Percentiles rank a stretch among this genome's conserved stretches.
Conservation (phyloP, 139 green algal species). For the Micractinium conductrix region DNA sequence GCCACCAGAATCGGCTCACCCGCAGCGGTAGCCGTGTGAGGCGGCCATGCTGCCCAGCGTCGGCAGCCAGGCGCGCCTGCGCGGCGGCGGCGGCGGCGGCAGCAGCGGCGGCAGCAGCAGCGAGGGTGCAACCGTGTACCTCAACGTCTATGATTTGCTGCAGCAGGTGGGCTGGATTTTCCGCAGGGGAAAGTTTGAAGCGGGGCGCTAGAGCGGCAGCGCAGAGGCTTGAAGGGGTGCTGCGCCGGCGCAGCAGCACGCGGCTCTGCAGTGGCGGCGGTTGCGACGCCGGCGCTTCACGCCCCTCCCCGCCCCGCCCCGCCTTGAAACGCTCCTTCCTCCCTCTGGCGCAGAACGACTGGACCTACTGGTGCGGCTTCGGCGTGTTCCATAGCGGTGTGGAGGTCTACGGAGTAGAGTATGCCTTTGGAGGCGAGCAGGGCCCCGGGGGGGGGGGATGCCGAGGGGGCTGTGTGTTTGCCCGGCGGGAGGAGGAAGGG, state of each 20-base stretch:
- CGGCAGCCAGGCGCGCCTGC: not conserved
- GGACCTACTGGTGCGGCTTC: constrained; percentile 76
- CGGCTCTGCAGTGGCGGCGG: too few relatives aligned
- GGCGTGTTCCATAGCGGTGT: constrained; percentile 91
- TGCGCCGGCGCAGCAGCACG: not conserved
- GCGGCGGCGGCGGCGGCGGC: not conserved
- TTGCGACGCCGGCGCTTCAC: too few relatives aligned
- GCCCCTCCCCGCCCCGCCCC: not conserved
- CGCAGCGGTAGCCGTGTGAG: too few relatives aligned
- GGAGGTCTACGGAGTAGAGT: constrained; percentile 88
- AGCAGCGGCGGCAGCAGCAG: too few relatives aligned
- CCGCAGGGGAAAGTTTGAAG: too few relatives aligned
- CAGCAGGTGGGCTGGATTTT: constrained; percentile 46
- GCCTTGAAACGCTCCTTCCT: not conserved
- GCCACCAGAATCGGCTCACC: too few relatives aligned
- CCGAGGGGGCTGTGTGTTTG: too few relatives aligned
- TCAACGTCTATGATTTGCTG: constrained; percentile 90
- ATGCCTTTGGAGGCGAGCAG: constrained; percentile 79
- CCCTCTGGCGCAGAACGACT: constrained; percentile 67
- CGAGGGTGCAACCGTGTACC: constrained; percentile 1
- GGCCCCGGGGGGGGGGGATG: not conserved
- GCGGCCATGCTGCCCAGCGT: too few relatives aligned
- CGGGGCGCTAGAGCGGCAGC: not conserved
- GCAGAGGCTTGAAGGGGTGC: not conserved
- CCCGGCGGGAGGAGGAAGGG: too few relatives aligned